These are phyloP conservation scores for Chromosphaera perkinsii DNA, from an alignment of 208 protist genomes.

Conservation along the genomic window DNA sequence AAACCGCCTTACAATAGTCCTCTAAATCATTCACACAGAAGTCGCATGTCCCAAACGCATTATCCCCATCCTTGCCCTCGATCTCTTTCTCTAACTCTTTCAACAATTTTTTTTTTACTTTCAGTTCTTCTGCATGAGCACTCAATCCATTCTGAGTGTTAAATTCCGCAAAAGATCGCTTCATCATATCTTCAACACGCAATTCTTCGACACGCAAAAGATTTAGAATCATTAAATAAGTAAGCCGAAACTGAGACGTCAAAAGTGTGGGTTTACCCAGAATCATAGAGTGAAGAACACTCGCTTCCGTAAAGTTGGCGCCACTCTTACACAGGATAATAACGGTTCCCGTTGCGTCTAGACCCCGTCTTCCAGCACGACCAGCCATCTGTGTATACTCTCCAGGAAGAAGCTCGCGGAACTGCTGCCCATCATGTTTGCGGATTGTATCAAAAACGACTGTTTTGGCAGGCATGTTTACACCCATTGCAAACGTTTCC, in stretches of 20 bases:
- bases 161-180: conserved; percentile 65
- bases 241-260: conserved; percentile 71
- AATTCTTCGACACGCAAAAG: conserved; percentile 72
- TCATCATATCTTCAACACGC: conserved; percentile 68
- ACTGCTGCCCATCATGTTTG: conserved; percentile 58
- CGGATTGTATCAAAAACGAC: conserved; percentile 68
- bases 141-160: not conserved
- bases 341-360: conserved; percentile 72
- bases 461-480: conserved; percentile 78
- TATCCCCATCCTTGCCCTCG: too few species aligned
- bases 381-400: conserved; percentile 86
- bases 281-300: conserved; percentile 55
- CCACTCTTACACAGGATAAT: conserved; percentile 60
- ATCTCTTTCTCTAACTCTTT: too few species aligned
- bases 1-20: too few species aligned
- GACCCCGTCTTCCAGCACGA: conserved; percentile 69
- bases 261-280: conserved; percentile 63
- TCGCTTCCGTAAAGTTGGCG: conserved; percentile 37
- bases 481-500: conserved; percentile 83
- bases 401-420: conserved; percentile 50
- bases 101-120: too few species aligned
- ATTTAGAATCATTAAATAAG: conserved; percentile 86
- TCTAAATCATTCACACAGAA: too few species aligned
- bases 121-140: too few species aligned
- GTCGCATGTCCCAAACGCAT: too few species aligned